phyloP scores from a whole-genome alignment of 2,329 filamentous ascomycete species.

The Coleophoma eucalyptorum region DNA sequence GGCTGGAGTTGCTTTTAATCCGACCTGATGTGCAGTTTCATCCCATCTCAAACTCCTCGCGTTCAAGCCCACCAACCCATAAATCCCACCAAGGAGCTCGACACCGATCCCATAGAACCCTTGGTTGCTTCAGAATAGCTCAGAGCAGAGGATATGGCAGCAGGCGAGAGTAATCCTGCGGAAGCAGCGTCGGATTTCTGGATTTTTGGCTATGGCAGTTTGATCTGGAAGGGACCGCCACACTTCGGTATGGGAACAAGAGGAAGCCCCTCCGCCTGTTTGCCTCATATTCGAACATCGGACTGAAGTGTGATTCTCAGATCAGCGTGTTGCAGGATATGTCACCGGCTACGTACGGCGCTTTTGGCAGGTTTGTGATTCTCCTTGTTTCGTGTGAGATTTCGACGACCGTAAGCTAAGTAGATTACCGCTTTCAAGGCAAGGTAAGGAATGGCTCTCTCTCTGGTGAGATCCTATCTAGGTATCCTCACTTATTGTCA shows the following conservation, averaged over 20 bases:
- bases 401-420: conserved; percentile 7
- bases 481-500: not conserved
- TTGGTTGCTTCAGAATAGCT: not conserved
- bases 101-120: no score
- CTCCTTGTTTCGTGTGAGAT: conserved; percentile 1
- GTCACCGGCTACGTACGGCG: conserved; percentile 90
- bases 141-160: not conserved
- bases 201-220: conserved; percentile 94
- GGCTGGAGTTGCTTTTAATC: no score
- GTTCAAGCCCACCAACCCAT: no score
- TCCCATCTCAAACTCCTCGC: no score
- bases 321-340: conserved; percentile 81
- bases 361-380: conserved; percentile 86
- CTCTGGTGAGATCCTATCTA: not conserved
- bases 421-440: conserved; percentile 17
- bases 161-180: no score
- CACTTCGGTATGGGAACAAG: conserved; percentile 70
- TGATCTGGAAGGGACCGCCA: conserved; percentile 98
- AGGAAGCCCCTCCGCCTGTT: not conserved
- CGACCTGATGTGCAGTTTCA: no score
- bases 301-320: conserved; percentile 38
- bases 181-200: conserved; percentile 62
- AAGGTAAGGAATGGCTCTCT: conserved; percentile 23
- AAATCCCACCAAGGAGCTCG: no score
- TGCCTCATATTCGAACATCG: not conserved